Percentiles rank a stretch among this genome's conserved stretches.
Conservation (phyloP, 768 basidiomycete species). For the Suillus variegatus region DNA sequence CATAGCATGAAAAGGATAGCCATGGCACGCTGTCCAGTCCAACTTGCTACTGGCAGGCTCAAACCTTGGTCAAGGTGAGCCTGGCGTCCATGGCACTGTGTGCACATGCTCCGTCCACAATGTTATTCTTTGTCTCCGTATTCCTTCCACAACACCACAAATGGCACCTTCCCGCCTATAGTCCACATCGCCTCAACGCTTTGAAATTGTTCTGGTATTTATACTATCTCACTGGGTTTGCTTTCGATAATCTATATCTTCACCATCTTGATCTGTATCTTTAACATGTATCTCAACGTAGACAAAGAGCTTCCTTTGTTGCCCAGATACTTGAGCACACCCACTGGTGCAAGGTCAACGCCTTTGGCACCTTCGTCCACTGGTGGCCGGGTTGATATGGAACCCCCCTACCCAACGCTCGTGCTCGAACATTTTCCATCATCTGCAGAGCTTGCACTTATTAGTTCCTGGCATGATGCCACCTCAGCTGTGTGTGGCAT, state of each 20-base stretch:
- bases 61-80: neutral
- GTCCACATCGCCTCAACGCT: neutral
- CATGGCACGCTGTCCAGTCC: neutral
- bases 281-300: slow-evolving; percentile 15
- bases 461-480: slow-evolving; percentile 30
- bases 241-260: neutral
- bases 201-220: neutral
- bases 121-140: neutral
- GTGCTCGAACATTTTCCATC: slow-evolving; percentile 22
- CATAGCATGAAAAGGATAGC: neutral
- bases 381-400: neutral
- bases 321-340: slow-evolving; percentile 13
- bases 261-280: neutral
- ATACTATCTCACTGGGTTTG: neutral
- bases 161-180: neutral
- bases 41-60: neutral
- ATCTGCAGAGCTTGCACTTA: slow-evolving; percentile 16
- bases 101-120: neutral
- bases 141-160: neutral
- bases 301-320: slow-evolving; percentile 28
- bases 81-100: neutral
- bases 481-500: slow-evolving; percentile 19
- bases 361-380: neutral
- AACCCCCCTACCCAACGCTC: slow-evolving; percentile 18
- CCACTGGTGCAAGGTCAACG: neutral